Evolutionary conservation across 805 yeast species (phyloP).

Genomic region (Schizosaccharomyces japonicus): DNA sequence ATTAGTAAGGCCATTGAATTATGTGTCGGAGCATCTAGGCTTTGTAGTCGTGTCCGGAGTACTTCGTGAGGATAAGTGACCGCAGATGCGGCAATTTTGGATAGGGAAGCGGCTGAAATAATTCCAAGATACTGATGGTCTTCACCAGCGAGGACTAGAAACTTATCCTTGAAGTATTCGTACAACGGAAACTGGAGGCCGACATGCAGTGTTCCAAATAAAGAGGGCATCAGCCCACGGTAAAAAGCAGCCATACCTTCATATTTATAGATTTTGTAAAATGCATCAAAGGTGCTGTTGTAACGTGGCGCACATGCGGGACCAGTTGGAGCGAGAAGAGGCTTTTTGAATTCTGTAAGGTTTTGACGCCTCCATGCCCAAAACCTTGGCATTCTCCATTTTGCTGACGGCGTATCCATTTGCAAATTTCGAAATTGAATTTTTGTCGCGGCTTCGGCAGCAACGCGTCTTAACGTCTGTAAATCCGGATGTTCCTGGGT

Average conservation of each 20-base stretch:
- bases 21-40: conserved; percentile 17
- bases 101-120: conserved; percentile 43
- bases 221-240: conserved; percentile 69
- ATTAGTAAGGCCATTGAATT: background rate
- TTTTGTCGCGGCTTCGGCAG: background rate
- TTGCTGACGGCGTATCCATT: background rate
- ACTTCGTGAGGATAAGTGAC: conserved; percentile 91
- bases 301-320: conserved; percentile 20
- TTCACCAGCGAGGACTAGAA: conserved; percentile 9
- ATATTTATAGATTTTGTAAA: conserved; percentile 43
- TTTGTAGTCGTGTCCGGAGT: conserved; percentile 69
- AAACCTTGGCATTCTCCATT: background rate
- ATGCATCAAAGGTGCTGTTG: conserved; percentile 64
- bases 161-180: conserved; percentile 37
- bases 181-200: conserved; percentile 90
- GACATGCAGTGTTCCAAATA: conserved; percentile 73
- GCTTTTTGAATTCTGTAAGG: conserved; percentile 11
- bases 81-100: conserved; percentile 70
- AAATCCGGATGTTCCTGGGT: conserved; percentile 36
- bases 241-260: conserved; percentile 70
- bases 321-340: background rate
- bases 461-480: too few relatives aligned
- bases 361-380: conserved; percentile 2
- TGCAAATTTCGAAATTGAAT: background rate
- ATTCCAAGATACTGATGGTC: conserved; percentile 18